Percentiles rank a stretch among this genome's conserved stretches.
These are phyloP conservation scores for Bruguiera gymnorhiza DNA, from an alignment of 345 rosid species.

Conservation along the genomic window DNA sequence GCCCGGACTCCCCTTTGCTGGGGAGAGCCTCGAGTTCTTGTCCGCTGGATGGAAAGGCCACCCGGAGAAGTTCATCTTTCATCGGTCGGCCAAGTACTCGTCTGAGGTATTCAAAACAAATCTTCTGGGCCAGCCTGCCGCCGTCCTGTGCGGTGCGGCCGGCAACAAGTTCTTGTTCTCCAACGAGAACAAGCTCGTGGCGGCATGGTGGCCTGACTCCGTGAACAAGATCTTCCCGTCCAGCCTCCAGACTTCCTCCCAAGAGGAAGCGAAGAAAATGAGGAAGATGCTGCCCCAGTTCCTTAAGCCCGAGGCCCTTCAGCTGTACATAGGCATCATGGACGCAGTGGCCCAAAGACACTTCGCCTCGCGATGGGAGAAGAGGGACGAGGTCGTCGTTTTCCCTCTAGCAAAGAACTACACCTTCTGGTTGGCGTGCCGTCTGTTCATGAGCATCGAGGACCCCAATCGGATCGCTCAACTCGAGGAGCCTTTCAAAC, in stretches of 20 bases:
- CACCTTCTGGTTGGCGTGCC: constrained; percentile 35
- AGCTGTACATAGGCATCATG: constrained; percentile 30
- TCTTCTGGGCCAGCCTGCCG: constrained; percentile 29
- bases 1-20: constrained; percentile 26
- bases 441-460: constrained; percentile 31
- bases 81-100: constrained; percentile 20
- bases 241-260: constrained; percentile 24
- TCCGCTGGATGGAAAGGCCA: constrained; percentile 34
- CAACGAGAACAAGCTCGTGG: constrained; percentile 40
- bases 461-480: constrained; percentile 27
- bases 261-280: constrained; percentile 32
- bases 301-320: constrained; percentile 36
- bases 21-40: constrained; percentile 37
- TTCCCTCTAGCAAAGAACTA: constrained; percentile 34
- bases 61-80: constrained; percentile 34
- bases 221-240: constrained; percentile 40
- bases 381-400: constrained; percentile 27
- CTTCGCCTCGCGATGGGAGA: constrained; percentile 26
- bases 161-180: constrained; percentile 38
- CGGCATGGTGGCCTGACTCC: constrained; percentile 40
- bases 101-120: constrained; percentile 32
- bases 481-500: constrained; percentile 23
- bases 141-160: constrained; percentile 25
- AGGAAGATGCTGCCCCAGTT: constrained; percentile 36
- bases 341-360: constrained; percentile 28